phyloP scores from a whole-genome alignment of 1,284 basidiomycete genomes.

The Ceratobasidium sp. region DNA sequence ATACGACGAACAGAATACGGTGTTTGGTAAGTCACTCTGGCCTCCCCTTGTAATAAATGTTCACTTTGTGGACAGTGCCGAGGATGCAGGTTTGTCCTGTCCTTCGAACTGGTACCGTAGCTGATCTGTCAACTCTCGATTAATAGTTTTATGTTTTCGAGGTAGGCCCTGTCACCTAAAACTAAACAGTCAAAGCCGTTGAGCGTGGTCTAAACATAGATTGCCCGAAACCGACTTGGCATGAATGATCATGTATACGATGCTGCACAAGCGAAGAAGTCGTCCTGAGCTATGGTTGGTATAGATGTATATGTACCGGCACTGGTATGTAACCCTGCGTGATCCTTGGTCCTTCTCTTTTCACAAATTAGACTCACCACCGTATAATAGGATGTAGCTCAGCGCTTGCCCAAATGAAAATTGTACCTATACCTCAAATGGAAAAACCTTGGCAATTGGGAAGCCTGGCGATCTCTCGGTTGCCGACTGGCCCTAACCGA shows the following conservation, averaged over 20 bases:
- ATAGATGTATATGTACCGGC: neutral
- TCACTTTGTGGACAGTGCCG: constrained; percentile 65
- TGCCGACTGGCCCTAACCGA: neutral
- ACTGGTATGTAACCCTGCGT: constrained; percentile 1
- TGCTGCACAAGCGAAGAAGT: constrained; percentile 68
- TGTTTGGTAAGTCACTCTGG: constrained; percentile 77
- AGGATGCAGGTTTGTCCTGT: constrained; percentile 73
- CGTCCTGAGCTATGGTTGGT: neutral
- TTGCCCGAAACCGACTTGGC: constrained; percentile 91
- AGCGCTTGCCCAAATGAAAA: neutral
- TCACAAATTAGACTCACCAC: neutral
- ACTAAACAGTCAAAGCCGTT: neutral
- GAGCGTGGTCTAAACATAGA: constrained; percentile 63
- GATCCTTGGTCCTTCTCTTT: neutral
- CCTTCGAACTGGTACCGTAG: constrained; percentile 38
- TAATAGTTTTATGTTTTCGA: constrained; percentile 94
- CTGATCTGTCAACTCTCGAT: neutral
- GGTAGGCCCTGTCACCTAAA: constrained; percentile 60
- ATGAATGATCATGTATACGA: constrained; percentile 93
- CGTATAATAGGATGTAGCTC: neutral
- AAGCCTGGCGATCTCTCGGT: neutral
- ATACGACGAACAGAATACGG: constrained; percentile 94
- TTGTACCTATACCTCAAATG: constrained; percentile 5
- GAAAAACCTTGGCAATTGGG: constrained; percentile 15
- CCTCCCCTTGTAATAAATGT: neutral